Percentiles rank a stretch among this genome's conserved stretches.
Conservation (phyloP, 257 asterid genomes). For the Ajuga chamaepitys region DNA sequence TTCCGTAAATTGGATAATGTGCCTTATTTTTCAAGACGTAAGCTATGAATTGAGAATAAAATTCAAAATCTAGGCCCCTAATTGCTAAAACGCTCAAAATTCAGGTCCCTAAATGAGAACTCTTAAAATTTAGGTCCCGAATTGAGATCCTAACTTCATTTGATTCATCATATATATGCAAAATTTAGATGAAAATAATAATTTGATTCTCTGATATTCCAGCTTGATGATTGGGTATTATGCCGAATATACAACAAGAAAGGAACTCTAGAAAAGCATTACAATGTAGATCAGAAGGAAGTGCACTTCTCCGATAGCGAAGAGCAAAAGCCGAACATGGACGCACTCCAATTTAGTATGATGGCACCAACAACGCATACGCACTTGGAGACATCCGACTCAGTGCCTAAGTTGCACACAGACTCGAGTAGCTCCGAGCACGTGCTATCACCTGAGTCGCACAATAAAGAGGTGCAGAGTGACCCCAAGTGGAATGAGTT, state of each 20-base stretch:
- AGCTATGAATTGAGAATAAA: too few relatives aligned
- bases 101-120: too few relatives aligned
- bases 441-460: conserved; percentile 34
- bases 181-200: background rate
- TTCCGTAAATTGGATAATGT: too few relatives aligned
- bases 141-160: too few relatives aligned
- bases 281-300: conserved; percentile 28
- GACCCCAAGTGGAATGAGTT: conserved; percentile 42
- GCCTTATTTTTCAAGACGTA: too few relatives aligned
- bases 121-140: too few relatives aligned
- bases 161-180: background rate
- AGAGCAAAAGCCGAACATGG: conserved; percentile 36
- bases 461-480: conserved; percentile 58
- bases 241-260: conserved; percentile 66
- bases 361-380: conserved; percentile 4
- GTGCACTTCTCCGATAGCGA: conserved; percentile 42
- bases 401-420: conserved; percentile 45
- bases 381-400: conserved; percentile 40
- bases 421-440: conserved; percentile 68
- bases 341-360: background rate
- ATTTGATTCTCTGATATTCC: conserved; percentile 13
- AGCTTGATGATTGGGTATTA: conserved; percentile 61
- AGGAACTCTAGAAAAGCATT: conserved; percentile 43
- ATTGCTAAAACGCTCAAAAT: too few relatives aligned
- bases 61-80: too few relatives aligned